Evolutionary conservation across 2,329 filamentous ascomycete species (phyloP), one percentile per base, ranked within the genome.

Genomic region (Colletotrichum nymphaeae): DNA sequence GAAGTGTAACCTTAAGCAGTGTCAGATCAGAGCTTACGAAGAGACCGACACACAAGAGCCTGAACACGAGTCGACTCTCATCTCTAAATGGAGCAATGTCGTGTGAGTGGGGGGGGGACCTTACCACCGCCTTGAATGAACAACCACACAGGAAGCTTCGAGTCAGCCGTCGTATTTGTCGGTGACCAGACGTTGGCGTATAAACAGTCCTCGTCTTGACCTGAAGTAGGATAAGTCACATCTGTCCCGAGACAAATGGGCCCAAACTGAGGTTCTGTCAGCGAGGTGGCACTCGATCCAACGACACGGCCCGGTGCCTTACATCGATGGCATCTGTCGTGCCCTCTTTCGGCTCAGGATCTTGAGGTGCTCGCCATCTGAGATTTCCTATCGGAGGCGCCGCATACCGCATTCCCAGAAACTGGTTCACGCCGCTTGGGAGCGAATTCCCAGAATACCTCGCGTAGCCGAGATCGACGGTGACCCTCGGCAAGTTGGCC

Each of bases 151-250:
- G 93, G 93, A 1, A 94, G 82, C n/a, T 85, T 88, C 0, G 88
- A 88, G 4, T 79, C 75, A 0, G 80, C 79, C 0, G 84, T 89
- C 1, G 87, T 87, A n/a, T 84, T 81, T 1, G 85, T 87, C 0
- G 93, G 90, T 1, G 92, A 89, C 78, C 89, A 92, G 9, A 93
- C 85, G 68, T 93, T 89, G 16, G 94, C 84, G 75, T 92, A 93
- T 2, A 95, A 86, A 78, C 94, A 96, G 76, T 94, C 92, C 78
- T 94, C 92, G 62, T 79, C 81, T 70, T 81, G 77, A 24, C 73
- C 76, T 11, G 63, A 60, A 12, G 69, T 75, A 1, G 82, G 82
- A 62, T 83, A 82, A 4, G 76, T 57, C 5, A 78, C 75, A 19
- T 79, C 83, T 37, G 79, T 83, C 4, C 81, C 83, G 14, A 88